Conservation (phyloP, 1,284 basidiomycete species). For the Salmacisia buchloeana region DNA sequence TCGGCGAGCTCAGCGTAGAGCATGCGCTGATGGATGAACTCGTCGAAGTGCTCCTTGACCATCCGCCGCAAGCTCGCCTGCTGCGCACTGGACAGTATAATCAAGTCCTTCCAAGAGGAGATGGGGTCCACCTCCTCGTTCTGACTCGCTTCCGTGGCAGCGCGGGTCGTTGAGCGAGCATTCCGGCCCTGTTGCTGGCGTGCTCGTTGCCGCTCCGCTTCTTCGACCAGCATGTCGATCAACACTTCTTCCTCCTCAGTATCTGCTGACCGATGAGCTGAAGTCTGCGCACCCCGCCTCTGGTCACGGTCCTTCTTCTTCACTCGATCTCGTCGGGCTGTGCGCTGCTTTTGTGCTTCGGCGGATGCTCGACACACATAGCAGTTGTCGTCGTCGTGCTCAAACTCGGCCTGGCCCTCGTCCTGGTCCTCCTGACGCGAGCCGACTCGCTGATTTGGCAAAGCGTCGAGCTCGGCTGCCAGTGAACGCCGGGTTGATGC, state of each 20-base stretch:
- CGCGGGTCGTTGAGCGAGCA: too few relatives aligned
- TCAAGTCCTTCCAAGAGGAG: not conserved
- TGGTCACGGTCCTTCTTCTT: not conserved
- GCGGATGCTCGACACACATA: not conserved
- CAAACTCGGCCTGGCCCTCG: not conserved
- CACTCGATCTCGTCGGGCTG: not conserved
- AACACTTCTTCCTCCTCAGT: conserved; percentile 3
- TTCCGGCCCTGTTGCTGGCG: too few relatives aligned
- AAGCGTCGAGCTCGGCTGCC: too few relatives aligned
- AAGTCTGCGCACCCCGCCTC: not conserved
- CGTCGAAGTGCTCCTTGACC: conserved; percentile 38
- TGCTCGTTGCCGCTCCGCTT: conserved; percentile 3
- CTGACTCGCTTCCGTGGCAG: too few relatives aligned
- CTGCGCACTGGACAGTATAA: conserved; percentile 7
- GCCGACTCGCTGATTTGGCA: too few relatives aligned
- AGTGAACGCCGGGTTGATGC: too few relatives aligned
- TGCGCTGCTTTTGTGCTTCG: not conserved
- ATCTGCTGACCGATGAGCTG: not conserved
- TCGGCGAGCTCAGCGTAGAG: conserved; percentile 46
- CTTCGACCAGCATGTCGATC: conserved; percentile 3
- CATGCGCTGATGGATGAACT: conserved; percentile 42
- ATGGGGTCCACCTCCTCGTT: not conserved
- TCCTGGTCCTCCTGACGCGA: not conserved
- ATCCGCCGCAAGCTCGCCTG: conserved; percentile 17
- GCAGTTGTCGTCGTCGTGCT: not conserved